Percentiles rank a stretch among this genome's conserved stretches.
These are phyloP conservation scores for Extremus antarcticus DNA, from an alignment of 495 filamentous ascomycete species.

Conservation along the genomic window DNA sequence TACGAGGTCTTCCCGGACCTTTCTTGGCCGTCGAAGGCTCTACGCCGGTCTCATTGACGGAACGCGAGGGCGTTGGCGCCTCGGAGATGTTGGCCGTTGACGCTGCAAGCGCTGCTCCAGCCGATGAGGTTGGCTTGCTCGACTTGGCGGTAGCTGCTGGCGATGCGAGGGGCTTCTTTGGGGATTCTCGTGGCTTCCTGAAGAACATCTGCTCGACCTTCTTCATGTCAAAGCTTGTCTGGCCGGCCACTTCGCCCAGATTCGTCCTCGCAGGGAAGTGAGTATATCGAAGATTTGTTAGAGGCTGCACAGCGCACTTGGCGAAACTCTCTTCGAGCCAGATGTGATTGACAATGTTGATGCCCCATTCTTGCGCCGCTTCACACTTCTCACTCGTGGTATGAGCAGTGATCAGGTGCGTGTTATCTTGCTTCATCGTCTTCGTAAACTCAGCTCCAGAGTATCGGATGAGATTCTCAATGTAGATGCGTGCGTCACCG, in stretches of 20 bases:
- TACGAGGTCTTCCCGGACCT: slow-evolving; percentile 8
- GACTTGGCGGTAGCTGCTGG: not conserved
- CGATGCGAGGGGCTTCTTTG: slow-evolving; percentile 1
- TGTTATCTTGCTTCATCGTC: slow-evolving; percentile 81
- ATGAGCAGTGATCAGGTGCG: slow-evolving; percentile 87
- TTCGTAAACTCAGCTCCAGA: slow-evolving; percentile 70
- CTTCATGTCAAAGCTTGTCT: slow-evolving; percentile 55
- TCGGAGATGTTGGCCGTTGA: not conserved
- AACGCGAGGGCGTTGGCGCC: not conserved
- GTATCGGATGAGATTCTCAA: slow-evolving; percentile 81
- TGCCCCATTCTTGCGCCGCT: slow-evolving; percentile 84
- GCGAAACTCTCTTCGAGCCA: slow-evolving; percentile 98
- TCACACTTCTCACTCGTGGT: slow-evolving; percentile 78
- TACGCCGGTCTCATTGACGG: slow-evolving; percentile 6
- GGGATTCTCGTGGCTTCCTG: slow-evolving; percentile 21
- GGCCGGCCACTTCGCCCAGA: slow-evolving; percentile 81
- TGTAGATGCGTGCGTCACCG: slow-evolving; percentile 82
- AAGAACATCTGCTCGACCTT: slow-evolving; percentile 48
- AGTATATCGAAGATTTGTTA: slow-evolving; percentile 60
- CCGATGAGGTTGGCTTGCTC: not conserved
- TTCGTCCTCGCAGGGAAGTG: slow-evolving; percentile 83
- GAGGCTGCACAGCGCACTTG: slow-evolving; percentile 58
- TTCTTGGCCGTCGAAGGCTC: slow-evolving; percentile 16
- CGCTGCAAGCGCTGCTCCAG: not conserved
- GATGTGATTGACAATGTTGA: slow-evolving; percentile 83